Evolutionary conservation across 495 filamentous ascomycete species (phyloP).

Genomic region (Penicillium steckii): DNA sequence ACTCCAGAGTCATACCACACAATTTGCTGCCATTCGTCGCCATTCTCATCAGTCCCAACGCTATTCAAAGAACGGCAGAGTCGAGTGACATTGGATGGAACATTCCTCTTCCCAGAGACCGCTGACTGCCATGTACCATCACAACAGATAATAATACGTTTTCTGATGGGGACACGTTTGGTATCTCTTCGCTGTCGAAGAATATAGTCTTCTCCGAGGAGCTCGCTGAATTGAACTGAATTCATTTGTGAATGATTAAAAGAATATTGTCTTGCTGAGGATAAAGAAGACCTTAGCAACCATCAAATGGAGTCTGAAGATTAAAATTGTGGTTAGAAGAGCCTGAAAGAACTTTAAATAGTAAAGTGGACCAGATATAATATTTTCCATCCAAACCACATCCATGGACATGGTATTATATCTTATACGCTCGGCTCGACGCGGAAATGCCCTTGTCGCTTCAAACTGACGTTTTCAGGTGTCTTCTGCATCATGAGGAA

Average conservation of each 20-base stretch:
- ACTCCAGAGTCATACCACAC: slow-evolving; percentile 33
- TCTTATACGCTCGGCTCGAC: no score
- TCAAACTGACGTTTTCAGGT: neutral
- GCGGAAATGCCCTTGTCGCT: neutral
- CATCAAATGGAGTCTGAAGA: no score
- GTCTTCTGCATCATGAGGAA: slow-evolving; percentile 3
- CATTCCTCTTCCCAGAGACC: slow-evolving; percentile 20
- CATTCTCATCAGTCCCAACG: slow-evolving; percentile 15
- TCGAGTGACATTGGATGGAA: slow-evolving; percentile 27
- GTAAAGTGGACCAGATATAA: no score
- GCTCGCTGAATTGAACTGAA: neutral
- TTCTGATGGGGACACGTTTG: slow-evolving; percentile 5
- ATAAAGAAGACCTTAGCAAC: no score
- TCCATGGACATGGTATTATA: no score
- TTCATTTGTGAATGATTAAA: neutral
- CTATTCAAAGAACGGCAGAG: slow-evolving; percentile 22
- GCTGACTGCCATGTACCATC: slow-evolving; percentile 30
- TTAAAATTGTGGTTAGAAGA: no score
- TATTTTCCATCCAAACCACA: no score
- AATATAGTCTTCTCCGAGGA: slow-evolving; percentile 2
- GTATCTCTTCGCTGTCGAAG: slow-evolving; percentile 6
- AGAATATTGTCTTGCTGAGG: no score
- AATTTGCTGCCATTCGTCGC: slow-evolving; percentile 25
- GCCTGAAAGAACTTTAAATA: no score
- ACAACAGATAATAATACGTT: slow-evolving; percentile 31